A percentile compares a stretch with the other conserved stretches of the same genome.
phyloP scores from a whole-genome alignment of 495 filamentous ascomycete species.

The Hypoxylon perforatum region DNA sequence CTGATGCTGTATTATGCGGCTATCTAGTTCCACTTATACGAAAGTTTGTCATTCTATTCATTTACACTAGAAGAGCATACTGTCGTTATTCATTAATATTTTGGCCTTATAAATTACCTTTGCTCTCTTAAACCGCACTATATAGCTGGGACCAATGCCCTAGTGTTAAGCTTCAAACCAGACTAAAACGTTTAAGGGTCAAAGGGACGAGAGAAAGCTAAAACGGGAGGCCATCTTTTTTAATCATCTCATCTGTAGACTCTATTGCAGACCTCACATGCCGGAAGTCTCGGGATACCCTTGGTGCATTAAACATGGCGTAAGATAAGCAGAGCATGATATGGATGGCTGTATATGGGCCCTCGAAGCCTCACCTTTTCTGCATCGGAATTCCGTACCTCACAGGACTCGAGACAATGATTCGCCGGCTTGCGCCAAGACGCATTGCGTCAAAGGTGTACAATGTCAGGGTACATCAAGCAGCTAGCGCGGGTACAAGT shows the following conservation, averaged over 20 bases:
- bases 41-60: too few relatives aligned
- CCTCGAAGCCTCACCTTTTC: slow-evolving; percentile 17
- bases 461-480: slow-evolving; percentile 32
- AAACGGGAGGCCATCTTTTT: slow-evolving; percentile 2
- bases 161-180: background rate
- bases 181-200: background rate
- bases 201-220: too few relatives aligned
- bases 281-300: slow-evolving; percentile 24
- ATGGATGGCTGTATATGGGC: background rate
- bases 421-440: slow-evolving; percentile 25
- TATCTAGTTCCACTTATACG: too few relatives aligned
- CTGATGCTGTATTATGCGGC: too few relatives aligned
- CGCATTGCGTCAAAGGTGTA: slow-evolving; percentile 18
- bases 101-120: background rate
- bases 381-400: slow-evolving; percentile 1
- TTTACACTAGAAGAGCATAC: too few relatives aligned
- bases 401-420: slow-evolving; percentile 13
- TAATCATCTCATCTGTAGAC: background rate
- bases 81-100: too few relatives aligned
- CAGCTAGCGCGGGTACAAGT: slow-evolving; percentile 30
- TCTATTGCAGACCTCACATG: background rate
- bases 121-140: background rate
- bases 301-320: slow-evolving; percentile 10
- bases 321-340: too few relatives aligned
- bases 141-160: background rate